Evolutionary conservation across 306 rosid species (phyloP).

Genomic region (Cucurbita pepo): DNA sequence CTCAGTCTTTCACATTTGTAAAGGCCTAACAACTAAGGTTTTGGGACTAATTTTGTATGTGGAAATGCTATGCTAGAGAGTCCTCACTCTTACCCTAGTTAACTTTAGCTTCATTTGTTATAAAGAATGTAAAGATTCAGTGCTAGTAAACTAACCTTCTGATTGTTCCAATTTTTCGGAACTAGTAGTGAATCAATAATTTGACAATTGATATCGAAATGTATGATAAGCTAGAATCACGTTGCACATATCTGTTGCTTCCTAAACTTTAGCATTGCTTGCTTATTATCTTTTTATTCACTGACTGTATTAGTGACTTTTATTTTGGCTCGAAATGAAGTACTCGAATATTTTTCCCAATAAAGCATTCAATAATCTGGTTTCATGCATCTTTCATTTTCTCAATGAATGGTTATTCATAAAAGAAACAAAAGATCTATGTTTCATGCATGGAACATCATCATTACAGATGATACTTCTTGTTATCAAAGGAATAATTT

Average conservation of each 20-base stretch:
- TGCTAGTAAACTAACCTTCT: background rate
- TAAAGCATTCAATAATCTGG: background rate
- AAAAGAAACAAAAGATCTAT: background rate
- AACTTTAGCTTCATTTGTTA: background rate
- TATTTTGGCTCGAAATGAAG: background rate
- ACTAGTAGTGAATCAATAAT: background rate
- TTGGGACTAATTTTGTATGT: background rate
- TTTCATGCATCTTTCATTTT: background rate
- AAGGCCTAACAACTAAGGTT: background rate
- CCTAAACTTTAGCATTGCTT: background rate
- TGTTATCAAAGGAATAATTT: background rate
- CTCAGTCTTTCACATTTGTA: background rate
- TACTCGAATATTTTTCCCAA: background rate
- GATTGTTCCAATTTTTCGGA: background rate
- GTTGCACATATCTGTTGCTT: background rate
- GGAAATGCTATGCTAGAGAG: background rate
- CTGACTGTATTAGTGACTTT: background rate
- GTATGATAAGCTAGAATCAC: background rate
- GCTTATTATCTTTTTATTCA: background rate
- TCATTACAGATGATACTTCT: background rate
- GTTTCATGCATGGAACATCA: background rate
- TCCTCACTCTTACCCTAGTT: background rate
- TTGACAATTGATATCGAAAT: background rate
- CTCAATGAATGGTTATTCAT: background rate
- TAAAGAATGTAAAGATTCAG: background rate